Evolutionary conservation across 306 rosid species (phyloP).

Genomic region (Gleditsia sinensis): DNA sequence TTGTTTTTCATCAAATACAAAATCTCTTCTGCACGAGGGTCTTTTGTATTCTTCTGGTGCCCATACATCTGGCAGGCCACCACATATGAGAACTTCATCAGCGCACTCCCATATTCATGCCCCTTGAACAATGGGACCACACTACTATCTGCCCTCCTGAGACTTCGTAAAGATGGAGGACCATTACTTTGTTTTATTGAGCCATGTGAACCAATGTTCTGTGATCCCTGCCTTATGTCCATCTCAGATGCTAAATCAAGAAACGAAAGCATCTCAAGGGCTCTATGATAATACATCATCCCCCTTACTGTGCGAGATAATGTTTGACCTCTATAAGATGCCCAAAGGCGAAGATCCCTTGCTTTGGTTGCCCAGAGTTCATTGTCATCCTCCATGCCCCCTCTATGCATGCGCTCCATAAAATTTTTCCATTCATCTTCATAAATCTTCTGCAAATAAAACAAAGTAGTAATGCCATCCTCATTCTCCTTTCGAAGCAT

Average conservation of each 20-base stretch:
- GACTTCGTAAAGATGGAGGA: conserved; percentile 45
- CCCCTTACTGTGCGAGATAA: conserved; percentile 92
- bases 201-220: conserved; percentile 55
- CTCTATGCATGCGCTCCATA: conserved; percentile 83
- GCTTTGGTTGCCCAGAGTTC: conserved; percentile 61
- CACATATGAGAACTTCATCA: conserved; percentile 91
- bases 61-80: conserved; percentile 92
- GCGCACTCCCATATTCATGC: conserved; percentile 71
- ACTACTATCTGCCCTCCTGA: conserved; percentile 55
- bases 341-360: conserved; percentile 86
- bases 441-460: conserved; percentile 87
- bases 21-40: conserved; percentile 85
- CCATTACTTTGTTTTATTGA: conserved; percentile 43
- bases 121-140: conserved; percentile 64
- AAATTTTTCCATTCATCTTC: conserved; percentile 93
- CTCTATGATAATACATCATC: conserved; percentile 94
- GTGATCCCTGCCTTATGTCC: conserved; percentile 62
- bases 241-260: conserved; percentile 84
- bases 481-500: conserved; percentile 71
- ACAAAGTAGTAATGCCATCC: conserved; percentile 86
- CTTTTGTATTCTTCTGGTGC: conserved; percentile 67
- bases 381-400: conserved; percentile 67
- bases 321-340: conserved; percentile 92
- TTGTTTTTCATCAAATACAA: conserved; percentile 75
- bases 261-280: conserved; percentile 85